A percentile compares a stretch with the other conserved stretches of the same genome.
These are phyloP conservation scores for Cyanidioschyzon merolae DNA, from an alignment of 23 red algal genomes.

Conservation along the genomic window DNA sequence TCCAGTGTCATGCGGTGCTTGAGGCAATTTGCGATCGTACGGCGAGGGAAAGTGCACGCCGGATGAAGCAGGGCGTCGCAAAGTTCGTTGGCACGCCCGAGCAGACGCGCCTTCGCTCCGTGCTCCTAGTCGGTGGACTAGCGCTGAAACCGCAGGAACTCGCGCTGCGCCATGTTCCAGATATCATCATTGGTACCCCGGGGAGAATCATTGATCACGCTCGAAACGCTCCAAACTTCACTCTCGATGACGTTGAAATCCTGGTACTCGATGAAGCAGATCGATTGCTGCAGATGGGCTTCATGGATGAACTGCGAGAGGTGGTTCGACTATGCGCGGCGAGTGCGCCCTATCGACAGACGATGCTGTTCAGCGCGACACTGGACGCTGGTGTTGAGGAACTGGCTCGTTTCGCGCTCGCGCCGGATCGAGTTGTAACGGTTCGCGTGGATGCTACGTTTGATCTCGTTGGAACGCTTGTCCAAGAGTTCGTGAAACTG, in stretches of 20 bases:
- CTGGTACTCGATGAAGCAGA: conserved; percentile 96
- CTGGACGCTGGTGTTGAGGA: conserved; percentile 36
- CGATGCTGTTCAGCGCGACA: conserved; percentile 92
- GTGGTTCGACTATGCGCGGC: conserved; percentile 37
- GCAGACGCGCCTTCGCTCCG: conserved; percentile 28
- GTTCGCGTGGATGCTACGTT: conserved; percentile 62
- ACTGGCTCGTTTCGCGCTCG: conserved; percentile 52
- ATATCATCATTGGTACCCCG: conserved; percentile 80
- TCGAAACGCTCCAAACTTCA: conserved; percentile 64
- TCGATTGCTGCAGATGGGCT: conserved; percentile 83
- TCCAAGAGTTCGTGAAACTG: conserved; percentile 22
- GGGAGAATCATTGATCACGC: conserved; percentile 82
- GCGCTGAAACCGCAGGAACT: conserved; percentile 49
- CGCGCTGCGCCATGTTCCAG: conserved; percentile 54
- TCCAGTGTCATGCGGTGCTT: conserved; percentile 85
- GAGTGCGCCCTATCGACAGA: conserved; percentile 27
- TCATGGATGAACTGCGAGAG: conserved; percentile 74
- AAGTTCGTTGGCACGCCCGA: not conserved
- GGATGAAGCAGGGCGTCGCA: not conserved
- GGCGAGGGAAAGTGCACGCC: not conserved
- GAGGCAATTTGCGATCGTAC: conserved; percentile 20
- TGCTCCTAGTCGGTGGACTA: conserved; percentile 77
- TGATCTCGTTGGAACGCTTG: conserved; percentile 47
- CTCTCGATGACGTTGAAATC: conserved; percentile 67
- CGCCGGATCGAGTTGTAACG: conserved; percentile 30